Conservation (phyloP, 2,329 filamentous ascomycete species). For the Hirsutella rhossiliensis region DNA sequence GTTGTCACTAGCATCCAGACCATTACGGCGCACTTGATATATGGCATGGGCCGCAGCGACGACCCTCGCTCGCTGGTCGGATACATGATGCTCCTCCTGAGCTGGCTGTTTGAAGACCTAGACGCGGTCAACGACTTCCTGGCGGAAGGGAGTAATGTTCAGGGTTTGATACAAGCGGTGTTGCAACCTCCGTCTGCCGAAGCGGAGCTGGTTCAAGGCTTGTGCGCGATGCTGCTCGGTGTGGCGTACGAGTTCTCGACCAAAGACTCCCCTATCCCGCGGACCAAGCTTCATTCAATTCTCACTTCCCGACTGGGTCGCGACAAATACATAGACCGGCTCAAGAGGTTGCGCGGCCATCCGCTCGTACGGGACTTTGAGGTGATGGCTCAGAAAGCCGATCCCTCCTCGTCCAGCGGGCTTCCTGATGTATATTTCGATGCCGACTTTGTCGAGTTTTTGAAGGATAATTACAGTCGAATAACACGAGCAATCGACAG, state of each 20-base stretch:
- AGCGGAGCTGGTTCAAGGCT: conserved; percentile 61
- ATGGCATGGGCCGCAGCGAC: conserved; percentile 61
- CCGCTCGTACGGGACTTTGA: conserved; percentile 81
- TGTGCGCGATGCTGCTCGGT: conserved; percentile 75
- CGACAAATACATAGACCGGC: conserved; percentile 74
- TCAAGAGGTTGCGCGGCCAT: conserved; percentile 66
- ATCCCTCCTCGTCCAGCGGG: conserved; percentile 31
- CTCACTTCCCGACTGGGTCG: conserved; percentile 67
- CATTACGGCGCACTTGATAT: conserved; percentile 74
- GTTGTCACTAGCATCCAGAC: conserved; percentile 90
- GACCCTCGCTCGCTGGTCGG: conserved; percentile 72
- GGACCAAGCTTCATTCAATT: conserved; percentile 68
- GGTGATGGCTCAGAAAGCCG: conserved; percentile 60
- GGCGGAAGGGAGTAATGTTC: conserved; percentile 83
- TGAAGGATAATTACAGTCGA: conserved; percentile 91
- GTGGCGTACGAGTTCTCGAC: conserved; percentile 95
- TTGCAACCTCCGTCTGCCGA: conserved; percentile 44
- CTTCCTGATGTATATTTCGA: conserved; percentile 80
- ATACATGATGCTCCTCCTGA: conserved; percentile 78
- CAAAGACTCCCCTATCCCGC: conserved; percentile 84
- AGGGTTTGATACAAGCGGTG: conserved; percentile 67
- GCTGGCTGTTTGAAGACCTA: conserved; percentile 87
- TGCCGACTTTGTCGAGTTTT: conserved; percentile 75
- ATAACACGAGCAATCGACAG: conserved; percentile 77
- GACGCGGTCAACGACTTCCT: conserved; percentile 89